Conservation (phyloP, 2,329 filamentous ascomycete species). For the Alternaria dauci region DNA sequence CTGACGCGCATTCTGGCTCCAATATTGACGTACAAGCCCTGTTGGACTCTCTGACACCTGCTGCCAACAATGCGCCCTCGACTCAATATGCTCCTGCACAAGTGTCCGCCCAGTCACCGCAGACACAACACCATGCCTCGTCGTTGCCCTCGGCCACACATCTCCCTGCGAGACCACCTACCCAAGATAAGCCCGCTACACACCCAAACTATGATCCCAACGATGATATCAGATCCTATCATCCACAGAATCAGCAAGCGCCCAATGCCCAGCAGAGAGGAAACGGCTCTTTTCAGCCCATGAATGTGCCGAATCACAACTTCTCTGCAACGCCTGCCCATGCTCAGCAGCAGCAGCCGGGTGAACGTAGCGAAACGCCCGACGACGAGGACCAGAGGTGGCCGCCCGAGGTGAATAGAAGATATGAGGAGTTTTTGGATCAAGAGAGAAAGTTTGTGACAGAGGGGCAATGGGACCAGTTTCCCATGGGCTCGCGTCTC, state of each 20-base stretch:
- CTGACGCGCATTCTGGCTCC: slow-evolving; percentile 37
- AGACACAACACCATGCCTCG: slow-evolving; percentile 46
- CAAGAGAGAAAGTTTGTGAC: slow-evolving; percentile 79
- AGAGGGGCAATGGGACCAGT: slow-evolving; percentile 82
- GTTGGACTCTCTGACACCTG: slow-evolving; percentile 54
- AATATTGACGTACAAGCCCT: slow-evolving; percentile 58
- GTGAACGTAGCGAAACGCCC: slow-evolving; percentile 36
- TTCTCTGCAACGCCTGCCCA: slow-evolving; percentile 33
- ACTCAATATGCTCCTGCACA: slow-evolving; percentile 47
- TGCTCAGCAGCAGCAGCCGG: slow-evolving; percentile 35
- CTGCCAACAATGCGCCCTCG: slow-evolving; percentile 40
- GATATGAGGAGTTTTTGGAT: slow-evolving; percentile 75
- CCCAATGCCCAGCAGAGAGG: slow-evolving; percentile 43
- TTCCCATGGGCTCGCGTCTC: slow-evolving; percentile 77
- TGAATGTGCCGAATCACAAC: slow-evolving; percentile 30
- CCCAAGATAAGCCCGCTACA: slow-evolving; percentile 59
- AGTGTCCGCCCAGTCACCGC: slow-evolving; percentile 40
- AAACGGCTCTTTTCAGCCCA: slow-evolving; percentile 36
- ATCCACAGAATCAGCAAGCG: slow-evolving; percentile 56
- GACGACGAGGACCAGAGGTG: slow-evolving; percentile 61
- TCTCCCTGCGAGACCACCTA: slow-evolving; percentile 59
- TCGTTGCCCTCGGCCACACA: slow-evolving; percentile 51
- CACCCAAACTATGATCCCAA: slow-evolving; percentile 58
- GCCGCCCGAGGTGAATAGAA: slow-evolving; percentile 67
- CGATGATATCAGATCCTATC: slow-evolving; percentile 60